Percentiles rank a stretch among this genome's conserved stretches.
Evolutionary conservation across 192 early-diverging fungal species (phyloP).

Genomic region (Gaertneriomyces semiglobifer): DNA sequence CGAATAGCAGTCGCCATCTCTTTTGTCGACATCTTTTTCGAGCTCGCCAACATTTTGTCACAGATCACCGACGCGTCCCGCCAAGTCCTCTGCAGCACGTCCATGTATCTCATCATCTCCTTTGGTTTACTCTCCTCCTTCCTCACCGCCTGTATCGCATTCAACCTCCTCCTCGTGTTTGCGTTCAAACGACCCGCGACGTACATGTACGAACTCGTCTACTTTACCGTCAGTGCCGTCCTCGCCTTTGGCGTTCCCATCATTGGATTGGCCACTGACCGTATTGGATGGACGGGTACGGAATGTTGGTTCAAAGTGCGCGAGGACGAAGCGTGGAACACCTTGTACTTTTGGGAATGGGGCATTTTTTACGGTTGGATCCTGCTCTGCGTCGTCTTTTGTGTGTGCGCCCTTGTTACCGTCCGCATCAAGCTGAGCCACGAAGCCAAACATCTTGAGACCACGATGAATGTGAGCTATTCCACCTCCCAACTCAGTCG

Average conservation of each 20-base stretch:
- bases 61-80: background rate
- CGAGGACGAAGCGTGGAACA: background rate
- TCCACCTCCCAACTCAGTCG: too few species aligned
- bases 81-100: background rate
- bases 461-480: too few species aligned
- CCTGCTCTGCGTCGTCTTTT: background rate
- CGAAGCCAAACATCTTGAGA: too few species aligned
- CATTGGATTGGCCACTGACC: background rate
- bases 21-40: too few species aligned
- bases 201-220: background rate
- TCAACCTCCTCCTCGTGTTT: conserved; percentile 5
- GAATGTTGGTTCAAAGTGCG: background rate
- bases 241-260: background rate
- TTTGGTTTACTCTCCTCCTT: background rate
- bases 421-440: background rate
- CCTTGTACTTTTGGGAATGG: background rate
- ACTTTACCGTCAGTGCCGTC: background rate
- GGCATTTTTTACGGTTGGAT: conserved; percentile 1
- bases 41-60: too few species aligned
- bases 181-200: background rate
- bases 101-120: background rate
- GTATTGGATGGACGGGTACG: background rate
- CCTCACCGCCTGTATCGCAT: conserved; percentile 4
- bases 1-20: too few species aligned
- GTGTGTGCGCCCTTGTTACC: background rate